Evolutionary conservation across 805 yeast species (phyloP).

Genomic region (Clavispora carvajalis): DNA sequence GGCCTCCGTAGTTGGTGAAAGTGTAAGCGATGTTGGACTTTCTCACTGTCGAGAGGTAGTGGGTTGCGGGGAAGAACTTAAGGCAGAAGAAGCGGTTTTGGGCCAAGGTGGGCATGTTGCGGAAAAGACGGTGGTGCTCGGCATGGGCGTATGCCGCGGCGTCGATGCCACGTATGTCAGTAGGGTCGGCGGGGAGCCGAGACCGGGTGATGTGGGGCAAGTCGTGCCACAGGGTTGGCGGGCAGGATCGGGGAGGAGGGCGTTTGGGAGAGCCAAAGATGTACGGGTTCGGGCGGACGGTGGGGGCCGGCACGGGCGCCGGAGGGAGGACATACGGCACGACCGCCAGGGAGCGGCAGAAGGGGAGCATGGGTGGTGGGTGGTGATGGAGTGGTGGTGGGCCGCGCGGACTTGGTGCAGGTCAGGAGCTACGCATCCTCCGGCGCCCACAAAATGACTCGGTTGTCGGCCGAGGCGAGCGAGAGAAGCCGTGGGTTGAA

Average conservation of each 20-base stretch:
- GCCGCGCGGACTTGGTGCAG: too few species aligned
- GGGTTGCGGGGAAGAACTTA: conserved; percentile 26
- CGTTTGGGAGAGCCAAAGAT: too few species aligned
- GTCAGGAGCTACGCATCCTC: not conserved
- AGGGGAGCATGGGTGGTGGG: too few species aligned
- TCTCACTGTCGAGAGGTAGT: conserved; percentile 23
- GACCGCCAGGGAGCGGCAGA: too few species aligned
- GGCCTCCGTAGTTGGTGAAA: conserved; percentile 25
- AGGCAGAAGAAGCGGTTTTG: conserved; percentile 19
- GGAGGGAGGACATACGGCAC: not conserved
- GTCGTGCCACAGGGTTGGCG: not conserved
- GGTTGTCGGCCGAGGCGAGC: conserved; percentile 44
- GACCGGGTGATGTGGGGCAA: conserved; percentile 11
- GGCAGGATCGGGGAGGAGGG: too few species aligned
- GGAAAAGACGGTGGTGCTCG: conserved; percentile 5
- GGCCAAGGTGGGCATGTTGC: conserved; percentile 14
- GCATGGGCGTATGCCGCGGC: conserved; percentile 14
- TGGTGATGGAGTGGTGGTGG: too few species aligned
- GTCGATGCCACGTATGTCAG: conserved; percentile 35
- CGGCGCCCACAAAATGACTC: conserved; percentile 37
- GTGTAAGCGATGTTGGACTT: conserved; percentile 36
- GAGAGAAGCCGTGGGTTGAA: conserved; percentile 60
- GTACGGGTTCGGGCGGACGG: too few species aligned
- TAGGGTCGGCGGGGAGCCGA: conserved; percentile 21
- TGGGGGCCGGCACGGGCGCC: not conserved